Evolutionary conservation across 2,329 filamentous ascomycete species (phyloP), one percentile per base, ranked within the genome.

Genomic region (Amesomyces nigricolor): DNA sequence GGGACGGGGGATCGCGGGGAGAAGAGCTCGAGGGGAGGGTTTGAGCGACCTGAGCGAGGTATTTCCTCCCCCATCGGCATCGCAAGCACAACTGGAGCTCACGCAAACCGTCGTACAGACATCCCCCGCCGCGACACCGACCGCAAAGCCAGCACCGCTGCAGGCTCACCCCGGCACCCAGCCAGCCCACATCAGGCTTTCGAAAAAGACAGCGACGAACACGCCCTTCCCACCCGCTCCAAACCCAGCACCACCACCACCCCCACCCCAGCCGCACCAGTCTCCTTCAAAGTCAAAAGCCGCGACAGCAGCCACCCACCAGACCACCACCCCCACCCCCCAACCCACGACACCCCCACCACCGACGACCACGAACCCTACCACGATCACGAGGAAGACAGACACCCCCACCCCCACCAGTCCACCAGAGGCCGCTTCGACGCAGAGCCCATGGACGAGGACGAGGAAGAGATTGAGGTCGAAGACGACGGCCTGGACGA

Each of bases 401-500:
- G 56, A 5, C 56, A 61, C 14, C 54, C 53, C 11, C 44, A 65
- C 11, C 22, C 4, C 22, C 22, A 26, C 22, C 22, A 26, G 6
- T 6, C 22, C 22, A 26, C 2, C 22, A 14, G 53, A 22, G 54
- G 62, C 35, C 54, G 60, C n/a, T 64, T 62, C 14, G 64, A 57
- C 30, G 61, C 61, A 1, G 66, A 68, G 17, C 62, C 64, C 11
- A 66, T 68, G 67, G 65, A 67, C 8, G 67, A 70, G 19, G 68
- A 71, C 35, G 75, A 79, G 14, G 78, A 81, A 16, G 79, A 79
- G 40, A 66, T 77, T 14, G 73, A 78, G 48, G 79, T 79, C 32
- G 79, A 78, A 54, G 87, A 91, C 59, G 85, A 86, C 59, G 83
- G 85, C 50, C 76, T 87, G 67, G 82, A 79, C 53, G 81, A 82